Evolutionary conservation across 169 alveolate genomes (phyloP), one percentile per base, ranked within the genome.

Genomic region (Plasmodium relictum): DNA sequence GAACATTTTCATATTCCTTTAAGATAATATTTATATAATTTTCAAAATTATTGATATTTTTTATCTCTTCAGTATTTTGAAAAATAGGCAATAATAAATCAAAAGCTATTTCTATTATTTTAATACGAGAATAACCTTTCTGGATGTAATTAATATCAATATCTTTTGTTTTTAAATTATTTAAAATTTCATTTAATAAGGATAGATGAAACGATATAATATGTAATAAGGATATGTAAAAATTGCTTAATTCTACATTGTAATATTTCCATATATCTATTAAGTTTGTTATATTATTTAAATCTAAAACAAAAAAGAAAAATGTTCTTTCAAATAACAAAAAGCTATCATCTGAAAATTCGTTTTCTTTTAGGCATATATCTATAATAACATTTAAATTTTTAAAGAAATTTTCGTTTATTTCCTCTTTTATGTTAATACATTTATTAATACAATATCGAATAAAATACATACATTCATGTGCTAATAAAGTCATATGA

Each of bases 391-490:
- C 66, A 61, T 83, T 83, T 26, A 83, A 50, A 20, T 71, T 83
- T 12, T 68, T 61, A 42, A 83, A 83, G 59, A 83, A 83, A 8
- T 39, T 10, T 8, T 18, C 63, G 58, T 83, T 24, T 31, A 78
- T 66, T 58, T 68, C 91, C 12, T 68, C 91, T 59, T 62, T 59
- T 24, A 83, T 37, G n/a, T 83, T 83, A 14, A 42, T 24, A 44
- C 91, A 83, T 48, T 71, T 83, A 56, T 59, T 56, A 2, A 83
- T 68, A 72, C 85, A 50, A 26, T 83, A 83, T n/a, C 91, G 91
- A 42, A 83, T n/a, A 62, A 83, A 83, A 59, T 83, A 72, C 72
- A 83, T 83, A 31, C 91, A 83, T 42, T 68, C 91, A 83, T 83
- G 58, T 18, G 71, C 69, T 48, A 83, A 18, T 6, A n/a, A 22